Conservation (phyloP, 2,329 filamentous ascomycete species). For the Grosmannia penicillata region DNA sequence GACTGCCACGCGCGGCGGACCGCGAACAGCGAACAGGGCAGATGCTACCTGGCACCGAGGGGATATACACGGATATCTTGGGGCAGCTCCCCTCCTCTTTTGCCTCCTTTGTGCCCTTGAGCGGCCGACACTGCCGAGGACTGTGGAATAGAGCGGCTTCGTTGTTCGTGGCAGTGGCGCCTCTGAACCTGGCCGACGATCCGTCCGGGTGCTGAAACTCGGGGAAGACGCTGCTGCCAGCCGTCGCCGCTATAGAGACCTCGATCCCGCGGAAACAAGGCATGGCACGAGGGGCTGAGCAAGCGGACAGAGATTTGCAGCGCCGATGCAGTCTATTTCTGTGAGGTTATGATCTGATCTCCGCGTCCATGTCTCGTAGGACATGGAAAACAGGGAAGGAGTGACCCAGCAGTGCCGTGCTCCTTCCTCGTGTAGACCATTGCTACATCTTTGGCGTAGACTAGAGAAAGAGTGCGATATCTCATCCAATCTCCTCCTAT, state of each 20-base stretch:
- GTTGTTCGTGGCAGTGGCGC: slow-evolving; percentile 1
- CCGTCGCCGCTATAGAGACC: slow-evolving; percentile 22
- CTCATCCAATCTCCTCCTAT: too few relatives aligned
- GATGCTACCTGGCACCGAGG: slow-evolving; percentile 33
- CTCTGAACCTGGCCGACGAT: slow-evolving; percentile 24
- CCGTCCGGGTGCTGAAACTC: slow-evolving; percentile 42
- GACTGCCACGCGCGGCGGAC: too few relatives aligned
- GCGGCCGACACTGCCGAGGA: not conserved
- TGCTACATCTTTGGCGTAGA: too few relatives aligned
- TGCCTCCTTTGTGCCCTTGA: not conserved
- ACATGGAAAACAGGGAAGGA: not conserved
- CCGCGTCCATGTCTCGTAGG: too few relatives aligned
- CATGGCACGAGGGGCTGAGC: slow-evolving; percentile 19
- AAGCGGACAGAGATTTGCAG: not conserved
- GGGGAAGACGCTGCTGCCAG: slow-evolving; percentile 24
- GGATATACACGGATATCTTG: slow-evolving; percentile 39
- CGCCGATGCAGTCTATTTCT: too few relatives aligned
- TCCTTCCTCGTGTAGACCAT: not conserved
- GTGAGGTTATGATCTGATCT: too few relatives aligned
- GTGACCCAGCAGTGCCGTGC: not conserved
- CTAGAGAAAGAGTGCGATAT: too few relatives aligned
- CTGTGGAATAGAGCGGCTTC: slow-evolving; percentile 3
- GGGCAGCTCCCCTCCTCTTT: slow-evolving; percentile 25
- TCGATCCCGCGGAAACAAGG: slow-evolving; percentile 34
- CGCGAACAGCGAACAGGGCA: not conserved